Percentiles rank a stretch among this genome's conserved stretches.
Conservation (phyloP, 495 filamentous ascomycete genomes). For the Daldinia loculata region DNA sequence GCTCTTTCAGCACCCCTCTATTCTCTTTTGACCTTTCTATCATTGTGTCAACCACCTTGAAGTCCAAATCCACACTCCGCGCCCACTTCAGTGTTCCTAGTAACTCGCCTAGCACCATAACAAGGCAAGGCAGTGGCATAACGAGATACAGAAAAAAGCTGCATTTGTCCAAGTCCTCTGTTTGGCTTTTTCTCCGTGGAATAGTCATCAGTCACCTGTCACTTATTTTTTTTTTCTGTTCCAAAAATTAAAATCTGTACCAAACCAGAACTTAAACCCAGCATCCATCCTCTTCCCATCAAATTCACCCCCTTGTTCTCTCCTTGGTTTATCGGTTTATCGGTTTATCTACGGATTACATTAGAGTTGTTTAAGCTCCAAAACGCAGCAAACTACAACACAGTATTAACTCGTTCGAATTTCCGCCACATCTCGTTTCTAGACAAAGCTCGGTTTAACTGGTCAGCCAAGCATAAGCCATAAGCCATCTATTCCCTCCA, state of each 20-base stretch:
- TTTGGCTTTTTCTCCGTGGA: slow-evolving; percentile 17
- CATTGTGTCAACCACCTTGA: slow-evolving; percentile 21
- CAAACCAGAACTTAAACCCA: slow-evolving; percentile 22
- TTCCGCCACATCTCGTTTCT: slow-evolving; percentile 22
- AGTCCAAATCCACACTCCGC: slow-evolving; percentile 13
- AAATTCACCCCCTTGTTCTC: neutral
- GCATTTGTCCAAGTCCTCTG: slow-evolving; percentile 4
- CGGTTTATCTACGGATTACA: neutral
- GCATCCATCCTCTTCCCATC: neutral
- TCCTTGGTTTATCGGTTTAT: neutral
- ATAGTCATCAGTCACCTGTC: slow-evolving; percentile 4
- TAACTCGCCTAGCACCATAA: slow-evolving; percentile 7
- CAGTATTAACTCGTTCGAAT: neutral
- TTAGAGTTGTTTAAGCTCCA: neutral
- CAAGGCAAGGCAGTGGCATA: neutral
- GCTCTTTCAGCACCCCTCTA: slow-evolving; percentile 30
- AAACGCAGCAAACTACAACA: neutral
- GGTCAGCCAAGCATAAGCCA: neutral
- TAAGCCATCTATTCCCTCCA: slow-evolving; percentile 3
- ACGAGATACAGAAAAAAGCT: neutral
- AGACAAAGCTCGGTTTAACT: neutral
- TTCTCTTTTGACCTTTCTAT: slow-evolving; percentile 29
- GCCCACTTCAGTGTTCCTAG: slow-evolving; percentile 10
- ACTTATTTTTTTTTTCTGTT: neutral
- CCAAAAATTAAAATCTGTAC: slow-evolving; percentile 8